Base-by-base conservation (phyloP, 1,284 basidiomycete species). In the Agroathelia rolfsii region DNA sequence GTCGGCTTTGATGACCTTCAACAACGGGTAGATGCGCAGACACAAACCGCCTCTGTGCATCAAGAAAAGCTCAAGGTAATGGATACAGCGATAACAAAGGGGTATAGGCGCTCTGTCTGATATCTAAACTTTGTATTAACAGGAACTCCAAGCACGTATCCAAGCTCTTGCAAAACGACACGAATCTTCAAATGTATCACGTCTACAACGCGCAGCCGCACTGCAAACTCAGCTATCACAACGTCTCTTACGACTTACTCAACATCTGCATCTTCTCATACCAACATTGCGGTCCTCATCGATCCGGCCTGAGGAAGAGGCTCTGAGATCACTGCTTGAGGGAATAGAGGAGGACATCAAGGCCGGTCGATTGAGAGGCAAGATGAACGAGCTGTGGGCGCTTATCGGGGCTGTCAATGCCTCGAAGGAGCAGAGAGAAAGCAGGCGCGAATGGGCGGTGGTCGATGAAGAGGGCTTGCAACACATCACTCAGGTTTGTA, bases 351-450 rank as follows among this genome's bases (percentile, higher is more conserved):
- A 77, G 41, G 81, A 84, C 48, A 53, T 88, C 37, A 39, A 71
- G 57, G 54, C 71, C 38, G 70, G 83, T 31, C 58, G 80, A 50
- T 63, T 89, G 51, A 75, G 76, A 31, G 76, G 73, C 25, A 81
- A 80, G 48, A 49, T 87, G 44, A 83, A 81, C 43, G 88, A 90
- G 53, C 62, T 93, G 16, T 90, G 88, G 87, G 87, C 84, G 9
- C 59, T 82, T 24, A 66, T 90, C 8, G 85, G 85, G n/a, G 79
- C 84, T 34, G 64, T 89, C 11, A 68, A 69, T 39, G 80, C 80
- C 1, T 64, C 69, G 33, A 53, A 64, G 41, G 76, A 81, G 44
- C 55, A 67, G 35, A 71, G 64, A 36, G 54, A 62, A 42, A 64
- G 50, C 45, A 52, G 46, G 40, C 42, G 50, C 37, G 80, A 77